Evolutionary conservation across 306 rosid genomes (phyloP).

Genomic region (Dicorynia guianensis): DNA sequence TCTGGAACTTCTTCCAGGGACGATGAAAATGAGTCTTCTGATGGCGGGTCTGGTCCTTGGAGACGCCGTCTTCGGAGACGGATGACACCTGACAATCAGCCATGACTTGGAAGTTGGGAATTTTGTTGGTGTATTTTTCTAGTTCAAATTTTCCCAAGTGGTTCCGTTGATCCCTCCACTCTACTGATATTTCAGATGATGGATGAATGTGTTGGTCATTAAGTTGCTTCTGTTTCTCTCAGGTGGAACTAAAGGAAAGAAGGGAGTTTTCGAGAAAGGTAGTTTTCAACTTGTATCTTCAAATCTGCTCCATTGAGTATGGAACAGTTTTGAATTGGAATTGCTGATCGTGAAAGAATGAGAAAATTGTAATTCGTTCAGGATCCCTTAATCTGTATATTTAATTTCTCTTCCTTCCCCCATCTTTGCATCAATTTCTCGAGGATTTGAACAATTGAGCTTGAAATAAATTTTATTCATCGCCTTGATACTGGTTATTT

Average conservation of each 20-base stretch:
- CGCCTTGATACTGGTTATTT: neutral
- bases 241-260: conserved; percentile 42
- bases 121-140: conserved; percentile 34
- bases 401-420: conserved; percentile 38
- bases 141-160: conserved; percentile 49
- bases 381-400: conserved; percentile 45
- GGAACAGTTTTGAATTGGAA: conserved; percentile 43
- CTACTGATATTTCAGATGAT: conserved; percentile 20
- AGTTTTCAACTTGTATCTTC: conserved; percentile 35
- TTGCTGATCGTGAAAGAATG: conserved; percentile 43
- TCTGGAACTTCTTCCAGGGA: conserved; percentile 80
- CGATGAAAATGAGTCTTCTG: conserved; percentile 81
- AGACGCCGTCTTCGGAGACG: conserved; percentile 69
- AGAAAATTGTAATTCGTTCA: conserved; percentile 44
- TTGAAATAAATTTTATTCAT: conserved; percentile 41
- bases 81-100: conserved; percentile 70
- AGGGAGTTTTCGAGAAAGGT: conserved; percentile 29
- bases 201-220: conserved; percentile 29
- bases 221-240: conserved; percentile 40
- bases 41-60: conserved; percentile 73
- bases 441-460: conserved; percentile 49
- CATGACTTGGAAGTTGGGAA: conserved; percentile 47
- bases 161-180: conserved; percentile 33
- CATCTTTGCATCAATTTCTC: conserved; percentile 34
- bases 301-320: conserved; percentile 45